Evolutionary conservation across 371 early-diverging fungal genomes (phyloP), one percentile per base, ranked within the genome.

Genomic region (Smittium culicis): DNA sequence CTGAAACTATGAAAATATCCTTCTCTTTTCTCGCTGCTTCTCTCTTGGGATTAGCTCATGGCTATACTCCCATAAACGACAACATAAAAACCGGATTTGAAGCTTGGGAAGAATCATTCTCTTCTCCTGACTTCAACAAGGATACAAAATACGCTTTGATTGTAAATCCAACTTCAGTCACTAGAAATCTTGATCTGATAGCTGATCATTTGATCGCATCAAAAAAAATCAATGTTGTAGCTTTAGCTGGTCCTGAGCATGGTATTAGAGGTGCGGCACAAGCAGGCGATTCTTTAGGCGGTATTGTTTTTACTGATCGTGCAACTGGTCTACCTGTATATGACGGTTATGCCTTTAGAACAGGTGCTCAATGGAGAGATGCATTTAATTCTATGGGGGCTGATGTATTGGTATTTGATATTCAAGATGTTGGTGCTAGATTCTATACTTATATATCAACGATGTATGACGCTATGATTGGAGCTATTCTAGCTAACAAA

Each of bases 281-380:
- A 33, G 63, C 63, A 8, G 63, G 63, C 14, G 63, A 62, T 24
- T 27, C 17, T 20, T 17, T 62, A n/a, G 63, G 63, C 3, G 63
- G 29, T 31, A 16, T 8, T 34, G 16, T 34, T 24, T 62, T 32
- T 34, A n/a, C n/a, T n/a, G 63, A 62, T 62, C 29, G n/a, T 20
- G 32, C n/a, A 32, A 62, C 17, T 33, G 34, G 34, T 17, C 63
- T 62, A 20, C 28, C 28, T 2, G 63, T 62, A 2, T 27, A 27
- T 62, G 63, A 62, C 31, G 63, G 63, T 8, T 62, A 62, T 62
- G 63, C 63, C 3, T 62, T 62, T n/a, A 62, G 29, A n/a, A 62
- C 29, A 16, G 63, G 63, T 24, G 29, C 63, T 3, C 63, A 62
- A 33, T 62, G 63, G 63, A 34, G 32, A 11, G 8, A 62, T 2